Evolutionary conservation across 371 early-diverging fungal species (phyloP).

Genomic region (Mortierella sp.): DNA sequence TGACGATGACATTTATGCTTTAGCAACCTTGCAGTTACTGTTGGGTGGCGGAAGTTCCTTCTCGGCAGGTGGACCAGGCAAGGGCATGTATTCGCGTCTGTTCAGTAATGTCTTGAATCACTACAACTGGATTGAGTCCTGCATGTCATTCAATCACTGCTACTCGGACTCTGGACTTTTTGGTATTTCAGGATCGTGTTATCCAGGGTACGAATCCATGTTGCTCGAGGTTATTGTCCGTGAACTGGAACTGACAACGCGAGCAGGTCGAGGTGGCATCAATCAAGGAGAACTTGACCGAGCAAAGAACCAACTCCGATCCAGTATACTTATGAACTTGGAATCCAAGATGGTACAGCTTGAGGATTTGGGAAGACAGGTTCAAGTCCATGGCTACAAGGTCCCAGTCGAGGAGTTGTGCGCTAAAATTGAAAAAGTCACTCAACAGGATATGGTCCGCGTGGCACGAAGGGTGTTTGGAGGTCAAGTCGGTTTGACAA

Average conservation of each 20-base stretch:
- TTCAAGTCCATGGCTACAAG: slow-evolving; percentile 84
- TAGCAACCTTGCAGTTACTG: slow-evolving; percentile 91
- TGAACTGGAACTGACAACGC: slow-evolving; percentile 83
- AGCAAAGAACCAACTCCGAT: slow-evolving; percentile 96
- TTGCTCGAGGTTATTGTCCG: slow-evolving; percentile 87
- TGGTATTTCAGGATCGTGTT: slow-evolving; percentile 92
- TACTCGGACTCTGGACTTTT: slow-evolving; percentile 94
- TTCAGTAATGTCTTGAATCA: slow-evolving; percentile 96
- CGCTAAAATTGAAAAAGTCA: slow-evolving; percentile 78
- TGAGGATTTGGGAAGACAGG: slow-evolving; percentile 95
- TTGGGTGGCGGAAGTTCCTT: slow-evolving; percentile 98
- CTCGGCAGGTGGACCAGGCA: slow-evolving; percentile 98
- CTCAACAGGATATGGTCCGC: slow-evolving; percentile 77
- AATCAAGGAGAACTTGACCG: slow-evolving; percentile 77
- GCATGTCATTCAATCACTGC: slow-evolving; percentile 91
- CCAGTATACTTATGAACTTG: slow-evolving; percentile 92
- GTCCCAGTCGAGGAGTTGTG: slow-evolving; percentile 85
- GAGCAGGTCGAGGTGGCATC: slow-evolving; percentile 60
- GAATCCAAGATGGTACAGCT: slow-evolving; percentile 93
- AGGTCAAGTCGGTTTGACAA: slow-evolving; percentile 64
- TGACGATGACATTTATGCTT: slow-evolving; percentile 91
- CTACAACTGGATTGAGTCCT: slow-evolving; percentile 94
- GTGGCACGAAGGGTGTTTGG: slow-evolving; percentile 73
- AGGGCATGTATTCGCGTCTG: slow-evolving; percentile 98
- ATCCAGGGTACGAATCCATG: slow-evolving; percentile 73